Percentiles rank a stretch among this genome's conserved stretches.
These are phyloP conservation scores for Actinomortierella wolfii DNA, from an alignment of 371 early-diverging fungal genomes.

Conservation along the genomic window DNA sequence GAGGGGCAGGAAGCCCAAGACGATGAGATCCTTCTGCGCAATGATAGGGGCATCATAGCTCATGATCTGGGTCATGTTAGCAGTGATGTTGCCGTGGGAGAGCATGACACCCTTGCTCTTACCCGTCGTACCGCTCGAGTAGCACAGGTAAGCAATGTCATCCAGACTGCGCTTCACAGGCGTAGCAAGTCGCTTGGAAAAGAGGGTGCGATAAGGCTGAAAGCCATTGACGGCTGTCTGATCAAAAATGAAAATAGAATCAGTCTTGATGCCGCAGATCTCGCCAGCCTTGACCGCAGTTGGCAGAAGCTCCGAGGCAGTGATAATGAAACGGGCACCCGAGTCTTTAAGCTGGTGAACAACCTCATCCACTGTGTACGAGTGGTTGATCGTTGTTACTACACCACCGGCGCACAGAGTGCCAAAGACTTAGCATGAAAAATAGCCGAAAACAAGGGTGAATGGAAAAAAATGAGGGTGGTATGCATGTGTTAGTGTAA, in stretches of 20 bases:
- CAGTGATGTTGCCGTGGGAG: constrained; percentile 71
- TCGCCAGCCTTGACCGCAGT: constrained; percentile 62
- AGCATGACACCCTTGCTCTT: constrained; percentile 69
- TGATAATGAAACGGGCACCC: constrained; percentile 63
- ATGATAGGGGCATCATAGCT: constrained; percentile 30
- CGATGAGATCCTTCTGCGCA: constrained; percentile 49
- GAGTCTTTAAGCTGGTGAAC: constrained; percentile 75
- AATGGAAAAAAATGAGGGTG: too few relatives aligned
- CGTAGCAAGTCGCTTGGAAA: constrained; percentile 42
- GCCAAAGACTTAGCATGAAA: constrained; percentile 25
- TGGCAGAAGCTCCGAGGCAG: constrained; percentile 52
- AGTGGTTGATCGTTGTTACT: constrained; percentile 75
- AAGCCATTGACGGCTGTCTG: constrained; percentile 31
- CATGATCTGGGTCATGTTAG: constrained; percentile 64
- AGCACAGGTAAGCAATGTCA: constrained; percentile 80
- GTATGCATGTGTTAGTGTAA: too few relatives aligned
- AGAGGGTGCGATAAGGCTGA: constrained; percentile 28
- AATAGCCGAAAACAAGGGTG: too few relatives aligned
- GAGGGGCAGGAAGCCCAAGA: constrained; percentile 77
- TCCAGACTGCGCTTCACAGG: constrained; percentile 44
- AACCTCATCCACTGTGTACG: constrained; percentile 76
- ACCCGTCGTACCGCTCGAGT: constrained; percentile 91
- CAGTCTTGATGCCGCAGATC: constrained; percentile 55
- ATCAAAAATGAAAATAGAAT: constrained; percentile 66
- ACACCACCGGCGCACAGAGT: constrained; percentile 63